Conservation (phyloP, 2,329 filamentous ascomycete genomes). For the Fonsecaea multimorphosa region DNA sequence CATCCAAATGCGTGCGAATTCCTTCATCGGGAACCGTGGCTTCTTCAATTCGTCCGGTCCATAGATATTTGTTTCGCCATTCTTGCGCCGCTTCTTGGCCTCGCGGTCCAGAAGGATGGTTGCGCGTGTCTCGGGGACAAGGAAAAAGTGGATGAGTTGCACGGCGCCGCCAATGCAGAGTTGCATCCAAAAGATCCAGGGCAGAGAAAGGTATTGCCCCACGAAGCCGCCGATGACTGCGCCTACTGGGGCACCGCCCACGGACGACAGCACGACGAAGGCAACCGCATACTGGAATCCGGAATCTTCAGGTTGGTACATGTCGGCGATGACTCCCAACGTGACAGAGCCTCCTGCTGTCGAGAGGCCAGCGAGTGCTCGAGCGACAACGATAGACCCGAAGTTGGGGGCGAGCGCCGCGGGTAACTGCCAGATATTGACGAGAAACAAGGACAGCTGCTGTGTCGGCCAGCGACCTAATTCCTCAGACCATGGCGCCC, state of each 20-base stretch:
- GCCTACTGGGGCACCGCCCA: slow-evolving; percentile 61
- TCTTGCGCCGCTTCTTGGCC: slow-evolving; percentile 61
- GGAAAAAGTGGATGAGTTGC: slow-evolving; percentile 56
- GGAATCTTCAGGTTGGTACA: slow-evolving; percentile 64
- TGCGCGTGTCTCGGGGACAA: slow-evolving; percentile 65
- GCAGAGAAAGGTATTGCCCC: slow-evolving; percentile 56
- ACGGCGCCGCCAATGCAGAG: slow-evolving; percentile 62
- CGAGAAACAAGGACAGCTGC: slow-evolving; percentile 72
- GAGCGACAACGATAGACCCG: slow-evolving; percentile 69
- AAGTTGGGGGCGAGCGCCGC: slow-evolving; percentile 76
- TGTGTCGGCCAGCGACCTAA: slow-evolving; percentile 77
- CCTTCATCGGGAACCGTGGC: slow-evolving; percentile 64
- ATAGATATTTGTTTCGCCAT: slow-evolving; percentile 64
- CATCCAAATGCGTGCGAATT: slow-evolving; percentile 64
- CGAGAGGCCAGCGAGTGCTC: slow-evolving; percentile 67
- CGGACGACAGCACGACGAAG: slow-evolving; percentile 65
- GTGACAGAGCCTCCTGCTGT: slow-evolving; percentile 70
- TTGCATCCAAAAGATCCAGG: slow-evolving; percentile 69
- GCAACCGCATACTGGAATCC: slow-evolving; percentile 62
- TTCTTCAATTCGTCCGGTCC: slow-evolving; percentile 63
- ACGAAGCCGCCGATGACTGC: slow-evolving; percentile 63
- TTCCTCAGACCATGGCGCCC: slow-evolving; percentile 86
- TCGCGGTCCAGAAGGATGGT: slow-evolving; percentile 64
- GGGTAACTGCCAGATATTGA: slow-evolving; percentile 77
- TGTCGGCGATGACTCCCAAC: slow-evolving; percentile 68